Conservation (phyloP, 2,329 filamentous ascomycete species). For the Eutypella sp. region DNA sequence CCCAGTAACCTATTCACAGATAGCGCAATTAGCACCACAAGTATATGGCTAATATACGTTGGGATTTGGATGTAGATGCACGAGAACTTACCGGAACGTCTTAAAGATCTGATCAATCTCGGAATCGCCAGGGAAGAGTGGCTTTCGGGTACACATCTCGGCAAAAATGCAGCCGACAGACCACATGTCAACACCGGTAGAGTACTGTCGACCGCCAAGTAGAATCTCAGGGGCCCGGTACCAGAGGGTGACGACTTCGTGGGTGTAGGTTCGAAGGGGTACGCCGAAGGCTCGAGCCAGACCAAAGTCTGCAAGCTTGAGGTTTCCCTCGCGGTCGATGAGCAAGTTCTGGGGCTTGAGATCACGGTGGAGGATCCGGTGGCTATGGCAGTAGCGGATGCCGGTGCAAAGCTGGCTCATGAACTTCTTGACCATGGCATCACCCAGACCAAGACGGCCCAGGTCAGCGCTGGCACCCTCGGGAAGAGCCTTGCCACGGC, state of each 20-base stretch:
- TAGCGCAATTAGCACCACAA: constrained; percentile 12
- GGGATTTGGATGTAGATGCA: not conserved
- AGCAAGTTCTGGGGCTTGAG: constrained; percentile 88
- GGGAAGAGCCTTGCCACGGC: constrained; percentile 78
- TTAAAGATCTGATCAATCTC: constrained; percentile 95
- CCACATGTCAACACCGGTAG: constrained; percentile 95
- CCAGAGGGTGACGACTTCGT: constrained; percentile 93
- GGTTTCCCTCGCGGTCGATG: constrained; percentile 79
- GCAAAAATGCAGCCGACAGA: constrained; percentile 92
- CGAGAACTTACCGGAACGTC: constrained; percentile 77
- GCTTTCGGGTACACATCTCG: constrained; percentile 93
- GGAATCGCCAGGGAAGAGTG: constrained; percentile 86
- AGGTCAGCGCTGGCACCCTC: constrained; percentile 65
- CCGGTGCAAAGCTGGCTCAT: constrained; percentile 85
- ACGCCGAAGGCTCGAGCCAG: constrained; percentile 87
- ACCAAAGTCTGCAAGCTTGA: constrained; percentile 88
- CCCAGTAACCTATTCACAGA: constrained; percentile 60
- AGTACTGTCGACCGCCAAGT: constrained; percentile 85
- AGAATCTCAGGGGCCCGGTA: constrained; percentile 89
- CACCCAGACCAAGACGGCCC: constrained; percentile 65
- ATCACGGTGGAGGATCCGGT: constrained; percentile 81
- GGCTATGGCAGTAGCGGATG: constrained; percentile 82
- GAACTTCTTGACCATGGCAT: constrained; percentile 85
- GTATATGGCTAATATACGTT: constrained; percentile 1
- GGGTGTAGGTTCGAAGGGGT: constrained; percentile 84